These are phyloP conservation scores for Verticillium albo-atrum DNA, from an alignment of 2,329 filamentous ascomycete genomes.

Conservation along the genomic window DNA sequence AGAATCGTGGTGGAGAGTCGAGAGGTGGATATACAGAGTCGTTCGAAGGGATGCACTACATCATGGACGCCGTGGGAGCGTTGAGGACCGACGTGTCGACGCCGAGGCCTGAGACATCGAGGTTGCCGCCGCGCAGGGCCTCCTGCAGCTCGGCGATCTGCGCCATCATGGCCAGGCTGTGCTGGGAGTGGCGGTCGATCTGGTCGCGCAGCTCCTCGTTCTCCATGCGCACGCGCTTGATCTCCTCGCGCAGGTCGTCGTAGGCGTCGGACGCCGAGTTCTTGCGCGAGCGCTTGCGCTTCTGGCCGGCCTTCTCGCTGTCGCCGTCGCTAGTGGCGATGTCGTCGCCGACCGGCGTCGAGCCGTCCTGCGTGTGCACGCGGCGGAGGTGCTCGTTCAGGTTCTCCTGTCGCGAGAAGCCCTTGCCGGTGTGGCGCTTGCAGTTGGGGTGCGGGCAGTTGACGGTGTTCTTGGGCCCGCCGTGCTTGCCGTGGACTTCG, in stretches of 20 bases:
- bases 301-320: constrained; percentile 18
- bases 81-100: constrained; percentile 20
- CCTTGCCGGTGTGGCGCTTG: constrained; percentile 82
- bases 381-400: constrained; percentile 88
- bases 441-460: constrained; percentile 84
- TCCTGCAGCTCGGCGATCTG: constrained; percentile 43
- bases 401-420: constrained; percentile 91
- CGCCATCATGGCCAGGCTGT: constrained; percentile 42
- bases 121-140: constrained; percentile 25
- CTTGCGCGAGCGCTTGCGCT: constrained; percentile 43
- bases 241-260: constrained; percentile 55
- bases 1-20: neutral
- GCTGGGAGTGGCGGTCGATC: constrained; percentile 42
- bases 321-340: constrained; percentile 42
- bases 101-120: constrained; percentile 19
- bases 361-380: constrained; percentile 63
- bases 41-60: constrained; percentile 19
- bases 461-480: constrained; percentile 80
- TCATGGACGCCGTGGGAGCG: constrained; percentile 37
- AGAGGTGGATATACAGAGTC: neutral
- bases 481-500: constrained; percentile 88
- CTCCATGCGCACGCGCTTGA: constrained; percentile 63
- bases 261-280: constrained; percentile 32
- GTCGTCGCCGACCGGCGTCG: constrained; percentile 26
- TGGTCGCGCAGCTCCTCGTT: constrained; percentile 54